Evolutionary conservation across 1,139 yeast species (phyloP).

Genomic region (Suhomyces anneliseae): DNA sequence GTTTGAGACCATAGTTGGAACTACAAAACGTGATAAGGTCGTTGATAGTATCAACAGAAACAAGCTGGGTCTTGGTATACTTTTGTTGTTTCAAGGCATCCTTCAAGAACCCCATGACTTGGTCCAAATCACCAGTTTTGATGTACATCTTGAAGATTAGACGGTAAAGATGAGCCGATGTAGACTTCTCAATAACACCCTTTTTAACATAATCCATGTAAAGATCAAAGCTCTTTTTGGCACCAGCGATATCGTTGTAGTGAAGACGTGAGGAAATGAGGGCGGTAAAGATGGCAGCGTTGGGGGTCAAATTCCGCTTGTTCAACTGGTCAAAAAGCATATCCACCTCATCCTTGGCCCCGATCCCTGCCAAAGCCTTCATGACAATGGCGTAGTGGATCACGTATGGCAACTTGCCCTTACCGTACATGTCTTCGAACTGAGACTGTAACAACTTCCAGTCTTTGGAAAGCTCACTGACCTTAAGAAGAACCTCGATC

Average conservation of each 20-base stretch:
- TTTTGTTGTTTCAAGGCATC: constrained; percentile 27
- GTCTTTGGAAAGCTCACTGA: constrained; percentile 53
- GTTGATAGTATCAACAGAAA: constrained; percentile 20
- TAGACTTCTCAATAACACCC: constrained; percentile 26
- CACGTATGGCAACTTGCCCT: constrained; percentile 55
- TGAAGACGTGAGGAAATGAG: constrained; percentile 49
- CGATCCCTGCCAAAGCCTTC: constrained; percentile 59
- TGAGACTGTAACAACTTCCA: constrained; percentile 63
- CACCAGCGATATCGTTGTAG: constrained; percentile 47
- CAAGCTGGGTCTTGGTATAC: constrained; percentile 14
- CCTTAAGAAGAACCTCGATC: constrained; percentile 45
- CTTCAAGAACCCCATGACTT: constrained; percentile 44
- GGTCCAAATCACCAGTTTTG: constrained; percentile 34
- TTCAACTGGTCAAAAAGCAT: constrained; percentile 49
- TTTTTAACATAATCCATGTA: constrained; percentile 17
- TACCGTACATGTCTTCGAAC: constrained; percentile 61
- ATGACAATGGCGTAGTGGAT: constrained; percentile 66
- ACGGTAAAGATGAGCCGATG: constrained; percentile 38
- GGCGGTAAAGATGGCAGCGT: constrained; percentile 46
- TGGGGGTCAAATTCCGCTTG: constrained; percentile 50
- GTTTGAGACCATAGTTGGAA: constrained; percentile 23
- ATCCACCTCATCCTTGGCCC: constrained; percentile 55
- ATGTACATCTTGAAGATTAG: constrained; percentile 42
- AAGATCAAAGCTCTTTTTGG: constrained; percentile 22
- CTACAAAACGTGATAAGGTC: constrained; percentile 23